Conservation (phyloP, 2,329 filamentous ascomycete genomes). For the Neurospora crassa region DNA sequence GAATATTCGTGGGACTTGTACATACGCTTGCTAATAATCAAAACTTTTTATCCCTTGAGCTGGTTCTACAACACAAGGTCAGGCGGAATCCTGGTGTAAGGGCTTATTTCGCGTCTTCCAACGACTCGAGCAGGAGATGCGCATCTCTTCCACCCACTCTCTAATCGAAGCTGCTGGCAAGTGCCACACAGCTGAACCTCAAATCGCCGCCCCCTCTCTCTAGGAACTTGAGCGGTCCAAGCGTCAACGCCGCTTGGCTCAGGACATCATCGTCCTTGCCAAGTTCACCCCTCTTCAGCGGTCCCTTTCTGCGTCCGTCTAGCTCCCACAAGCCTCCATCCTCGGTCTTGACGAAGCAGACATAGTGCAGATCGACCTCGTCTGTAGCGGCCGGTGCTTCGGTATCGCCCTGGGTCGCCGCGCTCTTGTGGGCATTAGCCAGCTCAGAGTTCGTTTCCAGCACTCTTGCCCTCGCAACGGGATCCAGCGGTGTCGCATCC, state of each 20-base stretch:
- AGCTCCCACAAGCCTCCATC: conserved; percentile 56
- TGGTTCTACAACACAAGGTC: neutral
- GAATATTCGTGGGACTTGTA: neutral
- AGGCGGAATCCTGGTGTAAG: neutral
- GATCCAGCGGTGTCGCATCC: conserved; percentile 60
- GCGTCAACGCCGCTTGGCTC: conserved; percentile 62
- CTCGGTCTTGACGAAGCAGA: conserved; percentile 75
- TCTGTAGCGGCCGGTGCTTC: conserved; percentile 67
- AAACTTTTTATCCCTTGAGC: neutral
- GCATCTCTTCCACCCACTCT: neutral
- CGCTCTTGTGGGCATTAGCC: conserved; percentile 68
- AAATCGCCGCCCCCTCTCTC: conserved; percentile 46
- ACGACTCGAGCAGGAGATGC: neutral
- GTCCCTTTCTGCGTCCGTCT: conserved; percentile 49
- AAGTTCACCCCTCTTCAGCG: conserved; percentile 46
- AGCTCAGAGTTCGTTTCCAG: conserved; percentile 69
- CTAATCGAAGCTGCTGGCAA: conserved; percentile 42
- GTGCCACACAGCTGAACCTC: conserved; percentile 48
- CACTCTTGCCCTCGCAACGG: conserved; percentile 56
- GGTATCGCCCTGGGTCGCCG: conserved; percentile 71
- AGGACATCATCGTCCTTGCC: conserved; percentile 57
- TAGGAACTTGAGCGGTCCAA: conserved; percentile 54
- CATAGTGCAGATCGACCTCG: conserved; percentile 87
- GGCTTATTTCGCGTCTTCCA: neutral
- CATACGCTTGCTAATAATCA: neutral